Base-by-base conservation (phyloP, 345 rosid genomes). In the Luvunga scandens region DNA sequence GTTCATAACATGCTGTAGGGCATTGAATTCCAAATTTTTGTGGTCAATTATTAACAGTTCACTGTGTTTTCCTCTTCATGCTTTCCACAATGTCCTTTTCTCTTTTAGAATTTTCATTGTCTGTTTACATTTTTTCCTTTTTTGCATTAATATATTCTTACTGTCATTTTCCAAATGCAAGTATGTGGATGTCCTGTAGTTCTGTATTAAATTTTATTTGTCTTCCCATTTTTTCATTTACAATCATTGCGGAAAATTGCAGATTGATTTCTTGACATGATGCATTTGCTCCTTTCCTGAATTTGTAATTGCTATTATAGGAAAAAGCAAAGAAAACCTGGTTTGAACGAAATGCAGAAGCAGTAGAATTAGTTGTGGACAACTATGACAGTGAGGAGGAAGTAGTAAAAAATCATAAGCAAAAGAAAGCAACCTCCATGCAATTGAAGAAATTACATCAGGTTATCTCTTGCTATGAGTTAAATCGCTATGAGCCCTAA, bases 341-440 rank as follows among this genome's bases (percentile, higher is more conserved):
- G 98, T 84, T 92, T 77, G 91, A 92, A 75, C 86, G 88, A 71
- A 91, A 89, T 84, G 98, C 98, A 2, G 97, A 94, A 86, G 80
- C 90, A 57, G 70, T 92, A 80, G 94, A 91, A 81, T 83, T 94
- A 25, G 85, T 84, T 36, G 63, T 96, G 77, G 99, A 96, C 71
- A 81, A 89, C 31, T 84, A 88, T 27, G 98, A 94, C 75, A 94
- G 95, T 77, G 99, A 96, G 84, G 98, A 91, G 63, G 99, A 96
- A 77, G 90, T 87, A 87, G 97, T 82, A 48, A 88, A 86, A 78
- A 90, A 79, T 25, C 80, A 77, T 86, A 89, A 87, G 86, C 87
- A 86, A 86, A 88, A 87, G 80, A 93, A 87, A 83, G 89, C 75
- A 66, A 91, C 80, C 75, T 88, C 94, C 62, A 82, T 66, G 71